Conservation (phyloP, 495 filamentous ascomycete species). For the Platismatia glauca region DNA sequence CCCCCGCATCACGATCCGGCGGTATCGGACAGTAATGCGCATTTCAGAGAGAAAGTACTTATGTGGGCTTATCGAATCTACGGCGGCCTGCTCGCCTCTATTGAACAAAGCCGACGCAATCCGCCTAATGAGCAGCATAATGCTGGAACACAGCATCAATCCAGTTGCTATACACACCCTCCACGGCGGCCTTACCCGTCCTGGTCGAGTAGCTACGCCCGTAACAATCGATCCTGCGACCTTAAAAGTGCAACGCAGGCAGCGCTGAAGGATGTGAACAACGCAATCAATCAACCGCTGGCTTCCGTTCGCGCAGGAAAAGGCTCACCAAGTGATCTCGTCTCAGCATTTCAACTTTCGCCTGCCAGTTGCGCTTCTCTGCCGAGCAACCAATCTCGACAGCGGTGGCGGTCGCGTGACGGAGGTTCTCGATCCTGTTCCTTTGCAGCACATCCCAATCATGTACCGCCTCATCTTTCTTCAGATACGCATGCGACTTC, state of each 20-base stretch:
- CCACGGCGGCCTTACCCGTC: slow-evolving; percentile 21
- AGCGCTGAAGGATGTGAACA: background rate
- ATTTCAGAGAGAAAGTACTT: slow-evolving; percentile 73
- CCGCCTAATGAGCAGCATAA: slow-evolving; percentile 8
- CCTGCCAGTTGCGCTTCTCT: background rate
- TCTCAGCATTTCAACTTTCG: background rate
- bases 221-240: slow-evolving; percentile 5
- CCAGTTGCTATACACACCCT: slow-evolving; percentile 7
- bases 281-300: background rate
- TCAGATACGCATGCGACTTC: slow-evolving; percentile 43
- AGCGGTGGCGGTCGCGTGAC: slow-evolving; percentile 8
- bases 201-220: slow-evolving; percentile 18
- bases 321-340: background rate
- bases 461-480: slow-evolving; percentile 23
- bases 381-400: slow-evolving; percentile 2
- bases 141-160: slow-evolving; percentile 4
- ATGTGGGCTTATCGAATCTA: slow-evolving; percentile 83
- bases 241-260: background rate
- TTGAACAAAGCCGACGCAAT: slow-evolving; percentile 52
- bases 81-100: slow-evolving; percentile 68
- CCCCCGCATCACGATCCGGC: background rate
- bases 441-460: slow-evolving; percentile 8
- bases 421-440: slow-evolving; percentile 1
- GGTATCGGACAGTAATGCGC: slow-evolving; percentile 33
- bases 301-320: slow-evolving; percentile 1